Percentiles rank a stretch among this genome's conserved stretches.
These are phyloP conservation scores for Lactarius indigo DNA, from an alignment of 768 basidiomycete genomes.

Conservation along the genomic window DNA sequence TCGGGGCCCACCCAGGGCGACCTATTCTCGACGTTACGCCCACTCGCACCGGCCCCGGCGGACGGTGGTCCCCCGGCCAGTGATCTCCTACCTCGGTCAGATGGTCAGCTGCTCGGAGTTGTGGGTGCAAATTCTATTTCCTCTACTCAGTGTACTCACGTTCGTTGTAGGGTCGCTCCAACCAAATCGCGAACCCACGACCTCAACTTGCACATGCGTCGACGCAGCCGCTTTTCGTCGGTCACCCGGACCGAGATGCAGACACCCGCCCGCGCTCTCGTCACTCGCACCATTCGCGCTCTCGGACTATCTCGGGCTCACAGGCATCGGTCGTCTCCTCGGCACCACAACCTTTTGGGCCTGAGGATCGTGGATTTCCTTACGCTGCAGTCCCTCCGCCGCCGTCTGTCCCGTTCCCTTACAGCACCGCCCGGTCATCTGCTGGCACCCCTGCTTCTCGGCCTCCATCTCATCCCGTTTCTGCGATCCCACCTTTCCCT, in stretches of 20 bases:
- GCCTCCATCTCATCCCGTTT: neutral
- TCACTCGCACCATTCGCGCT: conserved; percentile 1
- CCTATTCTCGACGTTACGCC: conserved; percentile 13
- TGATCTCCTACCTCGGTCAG: conserved; percentile 8
- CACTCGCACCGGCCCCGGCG: conserved; percentile 4
- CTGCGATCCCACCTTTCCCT: conserved; percentile 1
- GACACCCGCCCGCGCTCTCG: conserved; percentile 13
- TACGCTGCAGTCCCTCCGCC: conserved; percentile 9
- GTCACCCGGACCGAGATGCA: neutral
- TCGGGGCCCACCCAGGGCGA: neutral
- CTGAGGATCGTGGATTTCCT: conserved; percentile 17
- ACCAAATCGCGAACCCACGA: conserved; percentile 16
- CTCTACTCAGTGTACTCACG: neutral
- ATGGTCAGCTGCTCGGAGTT: conserved; percentile 23
- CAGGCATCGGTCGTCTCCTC: conserved; percentile 3
- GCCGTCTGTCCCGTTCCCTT: conserved; percentile 1
- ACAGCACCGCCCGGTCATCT: neutral
- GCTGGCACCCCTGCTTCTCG: conserved; percentile 2
- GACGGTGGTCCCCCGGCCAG: neutral
- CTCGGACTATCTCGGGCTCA: conserved; percentile 4
- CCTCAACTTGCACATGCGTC: conserved; percentile 6
- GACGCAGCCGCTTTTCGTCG: neutral
- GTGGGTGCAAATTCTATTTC: conserved; percentile 1
- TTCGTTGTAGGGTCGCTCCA: conserved; percentile 8
- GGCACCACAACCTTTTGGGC: neutral